Percentiles rank a stretch among this genome's conserved stretches.
Evolutionary conservation across 1,139 yeast species (phyloP).

Genomic region (Kurtzmaniella quercitrusa): DNA sequence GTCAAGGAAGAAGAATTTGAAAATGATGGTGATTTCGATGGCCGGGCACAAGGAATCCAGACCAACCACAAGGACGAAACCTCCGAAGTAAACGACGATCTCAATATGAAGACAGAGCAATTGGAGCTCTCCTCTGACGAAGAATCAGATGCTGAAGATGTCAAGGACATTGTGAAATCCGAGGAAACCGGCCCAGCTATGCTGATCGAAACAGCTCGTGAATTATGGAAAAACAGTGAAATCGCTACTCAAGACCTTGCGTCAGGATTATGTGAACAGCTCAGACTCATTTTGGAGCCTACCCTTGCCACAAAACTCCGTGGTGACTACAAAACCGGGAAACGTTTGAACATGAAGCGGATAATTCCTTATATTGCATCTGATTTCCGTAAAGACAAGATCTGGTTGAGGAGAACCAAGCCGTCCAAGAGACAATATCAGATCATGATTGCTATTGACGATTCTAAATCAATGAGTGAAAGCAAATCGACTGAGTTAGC

Average conservation of each 20-base stretch:
- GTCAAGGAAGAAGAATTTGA: constrained; percentile 18
- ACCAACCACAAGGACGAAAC: constrained; percentile 11
- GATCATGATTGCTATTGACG: constrained; percentile 96
- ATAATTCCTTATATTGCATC: constrained; percentile 98
- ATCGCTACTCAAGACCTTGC: constrained; percentile 81
- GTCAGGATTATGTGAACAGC: constrained; percentile 85
- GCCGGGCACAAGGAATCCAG: constrained; percentile 6
- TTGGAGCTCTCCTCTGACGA: constrained; percentile 13
- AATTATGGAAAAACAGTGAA: constrained; percentile 80
- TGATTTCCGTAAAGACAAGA: constrained; percentile 95
- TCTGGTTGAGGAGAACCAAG: constrained; percentile 96
- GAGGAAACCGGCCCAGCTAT: constrained; percentile 35
- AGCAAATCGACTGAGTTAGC: constrained; percentile 87
- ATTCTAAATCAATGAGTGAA: constrained; percentile 96
- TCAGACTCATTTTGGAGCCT: constrained; percentile 89
- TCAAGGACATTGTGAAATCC: constrained; percentile 14
- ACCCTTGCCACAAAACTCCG: constrained; percentile 88
- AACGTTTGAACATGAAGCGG: constrained; percentile 93
- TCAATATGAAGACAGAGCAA: constrained; percentile 17
- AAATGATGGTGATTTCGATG: constrained; percentile 24
- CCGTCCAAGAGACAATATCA: constrained; percentile 97
- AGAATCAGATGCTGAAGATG: constrained; percentile 19
- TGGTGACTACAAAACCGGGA: constrained; percentile 97
- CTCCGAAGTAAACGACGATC: constrained; percentile 8
- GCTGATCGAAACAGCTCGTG: constrained; percentile 63